A percentile compares a stretch with the other conserved stretches of the same genome.
These are phyloP conservation scores for Amphibolis antarctica DNA, from an alignment of 106 monocot species.

Conservation along the genomic window DNA sequence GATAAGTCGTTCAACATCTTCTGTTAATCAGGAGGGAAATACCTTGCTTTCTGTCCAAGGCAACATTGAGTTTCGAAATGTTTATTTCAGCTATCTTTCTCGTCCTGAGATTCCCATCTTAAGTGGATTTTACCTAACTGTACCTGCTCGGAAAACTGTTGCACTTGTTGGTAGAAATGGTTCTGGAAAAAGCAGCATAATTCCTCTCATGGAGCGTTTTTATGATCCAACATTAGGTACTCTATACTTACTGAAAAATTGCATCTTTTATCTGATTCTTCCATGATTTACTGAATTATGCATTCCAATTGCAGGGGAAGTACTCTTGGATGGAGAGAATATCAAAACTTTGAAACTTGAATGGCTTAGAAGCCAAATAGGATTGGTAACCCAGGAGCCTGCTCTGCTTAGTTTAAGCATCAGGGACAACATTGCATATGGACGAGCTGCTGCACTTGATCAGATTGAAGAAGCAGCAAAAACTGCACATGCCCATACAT, in stretches of 20 bases:
- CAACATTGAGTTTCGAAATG: conserved; percentile 93
- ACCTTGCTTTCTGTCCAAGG: conserved; percentile 75
- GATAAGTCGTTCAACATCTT: conserved; percentile 93
- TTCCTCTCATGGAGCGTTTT: conserved; percentile 99
- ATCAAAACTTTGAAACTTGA: conserved; percentile 89
- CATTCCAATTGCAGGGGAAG: conserved; percentile 55
- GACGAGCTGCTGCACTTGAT: conserved; percentile 79
- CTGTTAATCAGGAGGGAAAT: conserved; percentile 75
- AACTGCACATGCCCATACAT: conserved; percentile 91
- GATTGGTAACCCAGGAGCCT: conserved; percentile 95
- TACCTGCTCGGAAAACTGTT: conserved; percentile 95
- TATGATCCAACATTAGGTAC: conserved; percentile 98
- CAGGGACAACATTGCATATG: conserved; percentile 93
- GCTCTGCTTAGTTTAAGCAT: conserved; percentile 93
- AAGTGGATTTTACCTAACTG: conserved; percentile 93
- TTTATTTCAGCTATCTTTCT: conserved; percentile 96
- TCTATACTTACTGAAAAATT: neutral
- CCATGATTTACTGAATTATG: neutral
- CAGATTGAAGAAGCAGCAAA: conserved; percentile 99
- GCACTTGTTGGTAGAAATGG: conserved; percentile 99
- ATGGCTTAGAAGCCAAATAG: conserved; percentile 99
- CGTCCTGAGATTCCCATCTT: conserved; percentile 97
- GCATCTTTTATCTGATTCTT: neutral
- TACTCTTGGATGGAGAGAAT: conserved; percentile 95
- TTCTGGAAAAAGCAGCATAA: conserved; percentile 98